Percentiles rank a stretch among this genome's conserved stretches.
Evolutionary conservation across 805 yeast species (phyloP).

Genomic region (Candida koratica): DNA sequence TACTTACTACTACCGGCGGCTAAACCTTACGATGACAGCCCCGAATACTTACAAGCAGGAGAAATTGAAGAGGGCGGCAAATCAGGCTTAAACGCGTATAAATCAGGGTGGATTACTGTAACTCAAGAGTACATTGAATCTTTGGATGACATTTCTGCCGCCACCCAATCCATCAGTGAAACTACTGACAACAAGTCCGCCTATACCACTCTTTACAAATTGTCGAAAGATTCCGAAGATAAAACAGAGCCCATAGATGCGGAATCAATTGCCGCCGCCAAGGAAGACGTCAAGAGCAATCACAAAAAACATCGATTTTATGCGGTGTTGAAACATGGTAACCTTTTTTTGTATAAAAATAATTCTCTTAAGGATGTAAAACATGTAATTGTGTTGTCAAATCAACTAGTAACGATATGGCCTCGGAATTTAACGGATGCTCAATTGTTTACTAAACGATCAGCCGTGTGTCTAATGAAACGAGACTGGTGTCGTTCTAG

Average conservation of each 20-base stretch:
- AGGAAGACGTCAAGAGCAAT: slow-evolving; percentile 17
- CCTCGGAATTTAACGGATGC: slow-evolving; percentile 74
- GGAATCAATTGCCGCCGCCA: slow-evolving; percentile 7
- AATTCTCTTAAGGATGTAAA: slow-evolving; percentile 60
- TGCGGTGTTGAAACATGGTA: slow-evolving; percentile 81
- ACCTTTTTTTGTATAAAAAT: slow-evolving; percentile 77
- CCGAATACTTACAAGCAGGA: slow-evolving; percentile 44
- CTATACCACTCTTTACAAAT: slow-evolving; percentile 55
- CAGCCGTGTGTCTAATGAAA: slow-evolving; percentile 67
- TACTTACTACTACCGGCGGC: slow-evolving; percentile 29
- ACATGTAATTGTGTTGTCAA: slow-evolving; percentile 74
- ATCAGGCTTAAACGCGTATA: slow-evolving; percentile 61
- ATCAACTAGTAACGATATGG: slow-evolving; percentile 76
- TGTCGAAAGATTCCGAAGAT: slow-evolving; percentile 40
- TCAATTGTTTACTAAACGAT: slow-evolving; percentile 72
- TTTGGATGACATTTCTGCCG: slow-evolving; percentile 44
- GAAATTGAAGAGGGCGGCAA: slow-evolving; percentile 56
- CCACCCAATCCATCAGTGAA: slow-evolving; percentile 41
- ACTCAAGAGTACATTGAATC: slow-evolving; percentile 62
- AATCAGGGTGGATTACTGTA: slow-evolving; percentile 80
- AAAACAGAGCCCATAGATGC: background rate
- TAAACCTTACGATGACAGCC: slow-evolving; percentile 12
- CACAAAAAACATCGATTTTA: slow-evolving; percentile 57
- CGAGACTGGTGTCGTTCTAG: slow-evolving; percentile 32
- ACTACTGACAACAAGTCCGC: slow-evolving; percentile 48